Evolutionary conservation across 768 basidiomycete species (phyloP).

Genomic region (Clavaria fumosa): DNA sequence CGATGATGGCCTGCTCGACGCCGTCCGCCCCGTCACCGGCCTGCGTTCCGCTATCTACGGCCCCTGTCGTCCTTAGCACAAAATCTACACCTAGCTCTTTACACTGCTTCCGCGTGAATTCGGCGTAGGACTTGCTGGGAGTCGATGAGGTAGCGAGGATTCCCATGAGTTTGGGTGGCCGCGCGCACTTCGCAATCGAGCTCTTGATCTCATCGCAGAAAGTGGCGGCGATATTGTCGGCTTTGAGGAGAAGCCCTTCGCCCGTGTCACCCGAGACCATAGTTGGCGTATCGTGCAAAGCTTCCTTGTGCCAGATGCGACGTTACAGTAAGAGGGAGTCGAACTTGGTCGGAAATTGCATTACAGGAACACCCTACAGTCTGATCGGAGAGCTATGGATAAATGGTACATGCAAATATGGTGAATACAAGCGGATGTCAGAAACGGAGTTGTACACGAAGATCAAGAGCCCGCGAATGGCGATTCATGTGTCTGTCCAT

Average conservation of each 20-base stretch:
- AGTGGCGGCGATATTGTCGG: constrained; percentile 55
- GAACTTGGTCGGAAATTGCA: no score
- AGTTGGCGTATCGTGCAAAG: no score
- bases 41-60: constrained; percentile 32
- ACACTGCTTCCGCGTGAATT: constrained; percentile 88
- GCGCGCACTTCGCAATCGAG: constrained; percentile 22
- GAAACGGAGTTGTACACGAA: no score
- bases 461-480: no score
- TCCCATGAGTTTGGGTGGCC: constrained; percentile 67
- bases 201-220: constrained; percentile 57
- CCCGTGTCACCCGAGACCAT: constrained; percentile 15
- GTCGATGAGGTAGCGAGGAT: constrained; percentile 77
- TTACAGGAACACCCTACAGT: no score
- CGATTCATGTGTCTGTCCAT: no score
- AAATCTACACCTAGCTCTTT: constrained; percentile 79
- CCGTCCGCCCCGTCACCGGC: constrained; percentile 71
- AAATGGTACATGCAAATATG: no score
- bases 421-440: no score
- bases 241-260: constrained; percentile 67
- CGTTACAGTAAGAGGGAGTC: no score
- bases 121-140: constrained; percentile 70
- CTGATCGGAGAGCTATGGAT: no score
- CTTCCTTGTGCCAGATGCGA: no score
- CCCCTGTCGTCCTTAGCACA: constrained; percentile 58
- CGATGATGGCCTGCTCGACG: constrained; percentile 91